phyloP scores from a whole-genome alignment of 1,284 basidiomycete species.

The Irpex rosettiformis region DNA sequence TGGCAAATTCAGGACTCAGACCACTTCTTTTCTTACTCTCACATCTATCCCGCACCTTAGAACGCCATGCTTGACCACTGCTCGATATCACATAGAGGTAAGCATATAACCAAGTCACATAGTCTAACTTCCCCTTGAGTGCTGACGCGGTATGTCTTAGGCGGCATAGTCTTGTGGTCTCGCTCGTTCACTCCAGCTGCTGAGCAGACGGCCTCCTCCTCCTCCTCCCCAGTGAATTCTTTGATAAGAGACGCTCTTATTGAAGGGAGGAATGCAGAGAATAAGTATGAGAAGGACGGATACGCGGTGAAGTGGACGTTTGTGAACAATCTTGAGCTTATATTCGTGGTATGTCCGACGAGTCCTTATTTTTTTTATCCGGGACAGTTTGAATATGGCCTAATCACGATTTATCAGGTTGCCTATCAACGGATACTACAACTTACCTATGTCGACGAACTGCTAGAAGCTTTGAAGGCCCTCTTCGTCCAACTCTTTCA shows the following conservation, averaged over 20 bases:
- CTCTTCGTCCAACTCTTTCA: constrained; percentile 86
- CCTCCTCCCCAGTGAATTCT: constrained; percentile 85
- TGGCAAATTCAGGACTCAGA: neutral
- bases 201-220: constrained; percentile 66
- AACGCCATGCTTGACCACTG: constrained; percentile 79
- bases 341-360: constrained; percentile 91
- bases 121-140: too few species aligned
- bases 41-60: neutral
- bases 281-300: constrained; percentile 87
- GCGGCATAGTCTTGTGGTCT: constrained; percentile 91
- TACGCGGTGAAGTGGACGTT: constrained; percentile 92
- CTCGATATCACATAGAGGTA: constrained; percentile 88
- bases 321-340: constrained; percentile 89
- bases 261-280: constrained; percentile 74
- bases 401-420: constrained; percentile 51
- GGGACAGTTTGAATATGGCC: constrained; percentile 2
- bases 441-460: constrained; percentile 89
- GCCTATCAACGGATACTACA: constrained; percentile 97
- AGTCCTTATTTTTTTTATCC: neutral
- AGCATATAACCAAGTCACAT: too few species aligned
- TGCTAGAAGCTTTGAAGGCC: constrained; percentile 76
- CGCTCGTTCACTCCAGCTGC: constrained; percentile 88
- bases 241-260: constrained; percentile 89
- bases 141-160: constrained; percentile 45
- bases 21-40: neutral